Evolutionary conservation across 2,329 filamentous ascomycete species (phyloP), one percentile per base, ranked within the genome.

Genomic region (Pyrenochaeta sp.): DNA sequence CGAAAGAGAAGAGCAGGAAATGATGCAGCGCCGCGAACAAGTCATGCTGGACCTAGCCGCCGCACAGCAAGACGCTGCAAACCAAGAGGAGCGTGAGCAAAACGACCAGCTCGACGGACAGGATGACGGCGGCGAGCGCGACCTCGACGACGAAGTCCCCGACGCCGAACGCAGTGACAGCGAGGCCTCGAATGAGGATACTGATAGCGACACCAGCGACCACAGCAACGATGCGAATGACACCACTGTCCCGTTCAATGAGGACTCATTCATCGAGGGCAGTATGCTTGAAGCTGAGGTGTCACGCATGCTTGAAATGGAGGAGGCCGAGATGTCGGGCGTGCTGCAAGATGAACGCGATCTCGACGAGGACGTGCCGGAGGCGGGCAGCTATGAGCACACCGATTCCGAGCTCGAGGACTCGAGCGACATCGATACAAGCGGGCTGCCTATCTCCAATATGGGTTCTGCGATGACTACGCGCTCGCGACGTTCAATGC

Each of bases 1-100:
- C 8, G 94, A 99, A 75, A 82, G 89, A 41, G 87, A 93, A 67
- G 94, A 99, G 71, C 89, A 92, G 48, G 83, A 89, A 51, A 85
- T 89, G 63, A 82, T 88, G 2, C 75, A 90, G 68, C 78, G 87
- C 15, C 79, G 88, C 20, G 88, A 92, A 67, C 81, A 84, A 59
- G 73, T 87, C 4, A 83, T 87, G 43, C 81, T 88, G 62, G 90
- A 95, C 64, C 79, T 95, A 29, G 88, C 87, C 24, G 74, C 74
- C 8, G 73, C 72, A 38, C 75, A 77, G 15, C 84, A 89, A 60
- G 69, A 68, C 2, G 63, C 60, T 18, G 60, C 58, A 3, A 72
- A 67, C 22, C 59, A 61, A 10, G 72, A 68, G 20, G 73, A 63
- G 22, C 72, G 74, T 14, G 76, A 70, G 26, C 72, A 69, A 19